Evolutionary conservation across 2,329 filamentous ascomycete genomes (phyloP), one percentile per base, ranked within the genome.

Genomic region (Drechslerella coelobrocha): DNA sequence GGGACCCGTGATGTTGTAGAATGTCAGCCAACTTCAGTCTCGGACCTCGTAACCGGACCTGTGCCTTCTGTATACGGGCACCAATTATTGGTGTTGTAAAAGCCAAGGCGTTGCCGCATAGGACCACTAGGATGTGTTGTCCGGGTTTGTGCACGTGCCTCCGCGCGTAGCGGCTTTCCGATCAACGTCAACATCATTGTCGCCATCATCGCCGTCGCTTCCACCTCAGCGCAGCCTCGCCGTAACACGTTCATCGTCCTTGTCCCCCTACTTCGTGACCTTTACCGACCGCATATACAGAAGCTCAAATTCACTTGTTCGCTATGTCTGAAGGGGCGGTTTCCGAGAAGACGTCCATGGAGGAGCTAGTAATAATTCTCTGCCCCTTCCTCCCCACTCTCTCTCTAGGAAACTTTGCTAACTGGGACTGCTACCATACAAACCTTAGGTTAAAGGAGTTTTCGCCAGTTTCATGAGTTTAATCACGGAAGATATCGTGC

Each of bases 401-500:
- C 17, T 27, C 12, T 7, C 12, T 17, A 19, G 17, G 8, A 14
- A 2, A 8, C 9, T 14, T 10, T 24, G 14, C 45, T 41, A 24
- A 52, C 31, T 29, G 19, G 21, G 6, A 5, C 34, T 39, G 21
- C 37, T 9, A 29, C 37, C 17, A 17, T 24, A 27, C 17, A 17
- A 61, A 53, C 24, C 12, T 21, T 29, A 72, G 68, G 45, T 62
- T 52, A 65, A 63, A 39, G 68, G 60, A 23, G 61, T 72, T 2
- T 72, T 72, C 21, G 61, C 68, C 39, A 54, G 60, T 26, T 50
- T 72, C 24, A 55, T 72, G 24, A 54, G 60, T 19, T 54, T 61
- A 21, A 54, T 72, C 31, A 72, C 68, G 4, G 68, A 72, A 51
- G 68, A 72, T 48, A 72, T 72, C n/a, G 60, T 72, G 2, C 68